phyloP scores from a whole-genome alignment of 345 rosid species.

The Eucalyptus cladocalyx region DNA sequence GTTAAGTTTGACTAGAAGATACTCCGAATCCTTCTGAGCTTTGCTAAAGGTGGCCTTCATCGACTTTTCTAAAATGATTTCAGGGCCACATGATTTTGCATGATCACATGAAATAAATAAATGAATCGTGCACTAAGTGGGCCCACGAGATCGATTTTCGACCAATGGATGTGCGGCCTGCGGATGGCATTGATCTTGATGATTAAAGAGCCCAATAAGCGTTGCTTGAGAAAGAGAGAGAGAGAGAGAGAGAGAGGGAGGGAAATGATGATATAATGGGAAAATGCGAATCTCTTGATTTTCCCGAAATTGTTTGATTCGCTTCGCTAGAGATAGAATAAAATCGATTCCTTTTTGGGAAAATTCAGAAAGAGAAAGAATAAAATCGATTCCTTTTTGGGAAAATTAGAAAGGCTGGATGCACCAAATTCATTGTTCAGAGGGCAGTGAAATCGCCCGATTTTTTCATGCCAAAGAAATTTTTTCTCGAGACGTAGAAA shows the following conservation, averaged over 20 bases:
- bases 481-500: neutral
- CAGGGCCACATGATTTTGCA: neutral
- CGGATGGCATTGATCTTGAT: neutral
- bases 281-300: neutral
- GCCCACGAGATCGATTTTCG: neutral
- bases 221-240: neutral
- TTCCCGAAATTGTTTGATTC: neutral
- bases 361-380: neutral
- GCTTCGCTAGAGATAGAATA: neutral
- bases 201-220: neutral
- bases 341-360: neutral
- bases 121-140: neutral
- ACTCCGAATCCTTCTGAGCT: neutral
- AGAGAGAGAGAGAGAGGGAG: neutral
- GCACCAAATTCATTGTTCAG: neutral
- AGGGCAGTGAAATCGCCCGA: fast-evolving
- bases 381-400: neutral
- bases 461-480: neutral
- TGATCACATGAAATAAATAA: neutral
- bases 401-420: neutral
- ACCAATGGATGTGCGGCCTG: neutral
- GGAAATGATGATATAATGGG: neutral
- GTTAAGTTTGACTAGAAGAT: neutral
- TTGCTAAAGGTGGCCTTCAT: neutral
- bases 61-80: neutral